Conservation (phyloP, 2,329 filamentous ascomycete genomes). For the Cercospora sp. region DNA sequence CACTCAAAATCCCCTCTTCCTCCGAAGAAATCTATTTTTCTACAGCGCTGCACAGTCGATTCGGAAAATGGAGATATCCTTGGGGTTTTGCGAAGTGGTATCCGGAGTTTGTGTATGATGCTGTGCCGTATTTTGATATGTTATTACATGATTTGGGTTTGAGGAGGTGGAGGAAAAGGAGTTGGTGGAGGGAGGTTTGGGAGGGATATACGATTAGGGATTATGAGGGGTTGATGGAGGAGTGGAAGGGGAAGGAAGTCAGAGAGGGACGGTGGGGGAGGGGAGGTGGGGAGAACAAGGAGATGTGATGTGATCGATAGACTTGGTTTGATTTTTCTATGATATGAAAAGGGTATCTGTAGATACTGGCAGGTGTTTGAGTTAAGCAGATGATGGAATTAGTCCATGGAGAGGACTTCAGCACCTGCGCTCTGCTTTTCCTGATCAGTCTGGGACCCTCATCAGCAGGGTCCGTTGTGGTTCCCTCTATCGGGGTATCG, state of each 20-base stretch:
- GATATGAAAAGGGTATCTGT: background rate
- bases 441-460: too few relatives aligned
- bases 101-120: constrained; percentile 22
- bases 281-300: background rate
- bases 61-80: constrained; percentile 18
- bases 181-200: constrained; percentile 17
- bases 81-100: constrained; percentile 21
- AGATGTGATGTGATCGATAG: background rate
- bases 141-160: constrained; percentile 17
- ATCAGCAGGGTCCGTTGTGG: too few relatives aligned
- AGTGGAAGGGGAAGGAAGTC: constrained; percentile 10
- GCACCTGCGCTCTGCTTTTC: too few relatives aligned
- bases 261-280: background rate
- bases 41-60: constrained; percentile 13
- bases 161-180: constrained; percentile 16
- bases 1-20: background rate
- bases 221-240: constrained; percentile 16
- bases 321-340: background rate
- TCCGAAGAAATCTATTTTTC: constrained; percentile 11
- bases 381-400: too few relatives aligned
- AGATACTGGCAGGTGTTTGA: too few relatives aligned
- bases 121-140: constrained; percentile 22
- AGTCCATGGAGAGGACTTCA: too few relatives aligned
- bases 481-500: background rate
- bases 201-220: constrained; percentile 22